Base-by-base conservation (phyloP, 2,329 filamentous ascomycete species). In the Macrophomina phaseolina region DNA sequence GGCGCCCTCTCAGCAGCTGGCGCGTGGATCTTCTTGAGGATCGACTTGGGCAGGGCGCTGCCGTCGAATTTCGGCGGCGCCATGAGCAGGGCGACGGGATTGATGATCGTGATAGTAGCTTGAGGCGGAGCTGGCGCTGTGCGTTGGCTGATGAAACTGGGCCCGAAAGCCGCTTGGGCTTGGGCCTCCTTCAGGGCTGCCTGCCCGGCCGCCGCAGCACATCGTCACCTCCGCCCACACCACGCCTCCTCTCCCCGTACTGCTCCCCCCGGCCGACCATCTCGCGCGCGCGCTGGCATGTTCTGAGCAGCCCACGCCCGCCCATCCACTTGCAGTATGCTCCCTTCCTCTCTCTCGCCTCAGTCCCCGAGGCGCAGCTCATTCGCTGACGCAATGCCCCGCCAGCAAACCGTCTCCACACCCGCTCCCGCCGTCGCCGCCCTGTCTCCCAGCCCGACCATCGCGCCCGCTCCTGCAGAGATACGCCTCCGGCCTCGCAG, bases 31-130 rank as follows among this genome's bases (percentile, higher is more conserved):
- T 79, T 81, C 71, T 83, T 83, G 40, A 83, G 74, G 28, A 83
- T 83, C 42, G 81, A 81, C 70, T 80, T 82, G 67, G 79, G 80
- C 62, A 77, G 72, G 76, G 79, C 79, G 55, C 53, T 66, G 53
- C 52, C 53, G 53, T 66, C 55, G 28, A 66, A 66, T 61, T 52
- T 66, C 23, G 64, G 64, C 48, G 53, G 64, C 45, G 53, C 46
- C 64, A 66, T 66, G 60, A 18, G 64, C 34, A 36, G 64, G 38
- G 52, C 52, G 52, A 55, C 34, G 52, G 52, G 16, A 12, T 16
- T 30, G 64, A 42, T 66, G 64, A 66, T 66, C 53, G 64, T 66
- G 61, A 64, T 64, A 64, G 55, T 32, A 40, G 60, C 60, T 28
- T 49, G 52, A 23, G 52, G 53, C 63, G 63, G 51, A 56, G 63